These are phyloP conservation scores for Xylariaceae sp. DNA, from an alignment of 2,329 filamentous ascomycete species.

Conservation along the genomic window DNA sequence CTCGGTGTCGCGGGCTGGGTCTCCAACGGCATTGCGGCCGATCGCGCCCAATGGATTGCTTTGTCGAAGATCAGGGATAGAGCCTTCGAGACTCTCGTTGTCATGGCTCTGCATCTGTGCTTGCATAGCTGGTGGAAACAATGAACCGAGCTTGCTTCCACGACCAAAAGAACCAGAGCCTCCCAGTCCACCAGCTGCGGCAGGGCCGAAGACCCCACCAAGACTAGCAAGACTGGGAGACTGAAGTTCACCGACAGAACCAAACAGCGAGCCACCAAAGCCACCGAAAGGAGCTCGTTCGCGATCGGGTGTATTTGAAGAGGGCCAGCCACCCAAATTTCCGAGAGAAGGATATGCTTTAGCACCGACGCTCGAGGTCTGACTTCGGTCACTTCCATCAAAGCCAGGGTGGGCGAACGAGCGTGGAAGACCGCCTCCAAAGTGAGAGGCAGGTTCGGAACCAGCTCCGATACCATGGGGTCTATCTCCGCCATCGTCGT, in stretches of 20 bases:
- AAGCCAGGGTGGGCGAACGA: conserved; percentile 44
- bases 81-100: conserved; percentile 55
- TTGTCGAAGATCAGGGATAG: conserved; percentile 56
- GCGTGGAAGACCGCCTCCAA: conserved; percentile 39
- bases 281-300: conserved; percentile 54
- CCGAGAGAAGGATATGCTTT: conserved; percentile 65
- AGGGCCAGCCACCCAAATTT: conserved; percentile 60
- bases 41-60: conserved; percentile 62
- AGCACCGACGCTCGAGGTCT: conserved; percentile 82
- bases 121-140: conserved; percentile 88
- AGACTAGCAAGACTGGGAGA: conserved; percentile 67
- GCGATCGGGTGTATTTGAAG: conserved; percentile 64
- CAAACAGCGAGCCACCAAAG: conserved; percentile 78
- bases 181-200: conserved; percentile 47
- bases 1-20: conserved; percentile 52
- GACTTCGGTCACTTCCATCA: conserved; percentile 82
- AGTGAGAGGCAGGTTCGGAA: conserved; percentile 41
- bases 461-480: conserved; percentile 49
- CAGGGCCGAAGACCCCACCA: conserved; percentile 66
- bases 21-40: conserved; percentile 55
- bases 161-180: conserved; percentile 66
- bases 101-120: conserved; percentile 79
- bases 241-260: conserved; percentile 71
- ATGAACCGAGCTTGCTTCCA: conserved; percentile 75
- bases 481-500: conserved; percentile 51